These are phyloP conservation scores for Apiospora marii DNA, from an alignment of 2,329 filamentous ascomycete genomes.

Conservation along the genomic window DNA sequence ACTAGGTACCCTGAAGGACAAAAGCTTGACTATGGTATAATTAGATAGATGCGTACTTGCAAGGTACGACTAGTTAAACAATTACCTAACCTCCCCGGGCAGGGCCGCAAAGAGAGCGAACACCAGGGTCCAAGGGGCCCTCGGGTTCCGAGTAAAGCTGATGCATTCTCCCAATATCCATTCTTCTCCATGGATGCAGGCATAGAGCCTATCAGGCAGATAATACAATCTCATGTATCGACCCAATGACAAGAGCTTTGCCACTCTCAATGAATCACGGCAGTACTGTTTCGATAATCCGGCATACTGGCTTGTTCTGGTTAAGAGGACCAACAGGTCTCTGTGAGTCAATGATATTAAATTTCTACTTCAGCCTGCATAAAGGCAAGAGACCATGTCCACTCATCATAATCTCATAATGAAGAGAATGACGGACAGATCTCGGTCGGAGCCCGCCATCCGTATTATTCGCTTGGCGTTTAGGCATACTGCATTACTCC, in stretches of 20 bases:
- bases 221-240: neutral
- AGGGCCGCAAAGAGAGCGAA: neutral
- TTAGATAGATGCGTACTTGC: no score
- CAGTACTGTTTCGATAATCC: neutral
- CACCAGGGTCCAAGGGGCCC: neutral
- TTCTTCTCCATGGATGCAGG: neutral
- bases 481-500: neutral
- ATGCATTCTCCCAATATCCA: neutral
- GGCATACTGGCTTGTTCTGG: neutral
- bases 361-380: neutral
- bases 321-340: neutral
- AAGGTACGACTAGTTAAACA: no score
- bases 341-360: neutral
- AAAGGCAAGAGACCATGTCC: neutral
- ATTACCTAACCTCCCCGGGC: no score
- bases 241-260: neutral
- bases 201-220: neutral
- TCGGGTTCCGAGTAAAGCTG: neutral
- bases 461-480: neutral
- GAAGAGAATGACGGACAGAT: neutral
- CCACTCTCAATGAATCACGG: neutral
- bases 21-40: no score
- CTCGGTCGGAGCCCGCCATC: neutral
- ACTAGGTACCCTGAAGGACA: no score
- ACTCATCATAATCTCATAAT: neutral